Percentiles rank a stretch among this genome's conserved stretches.
Conservation (phyloP, 352 stramenopile genomes). For the Salisapilia sapeloensis region DNA sequence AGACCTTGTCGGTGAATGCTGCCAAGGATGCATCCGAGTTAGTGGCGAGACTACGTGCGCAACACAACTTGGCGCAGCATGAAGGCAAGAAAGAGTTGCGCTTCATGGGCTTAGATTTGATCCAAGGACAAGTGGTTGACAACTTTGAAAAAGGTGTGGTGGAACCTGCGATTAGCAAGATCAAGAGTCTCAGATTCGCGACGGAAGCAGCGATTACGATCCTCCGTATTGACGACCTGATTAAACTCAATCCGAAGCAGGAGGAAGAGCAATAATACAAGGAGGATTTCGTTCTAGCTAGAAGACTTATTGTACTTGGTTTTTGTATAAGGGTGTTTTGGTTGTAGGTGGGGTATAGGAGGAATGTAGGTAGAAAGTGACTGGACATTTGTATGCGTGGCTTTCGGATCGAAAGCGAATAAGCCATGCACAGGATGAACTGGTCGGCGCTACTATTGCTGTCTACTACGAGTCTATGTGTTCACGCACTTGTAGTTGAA, state of each 20-base stretch:
- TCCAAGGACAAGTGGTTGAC: slow-evolving; percentile 90
- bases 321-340: slow-evolving; percentile 1
- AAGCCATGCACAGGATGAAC: too few relatives aligned
- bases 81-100: slow-evolving; percentile 66
- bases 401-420: too few relatives aligned
- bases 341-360: not conserved
- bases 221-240: slow-evolving; percentile 98
- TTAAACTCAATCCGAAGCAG: slow-evolving; percentile 89
- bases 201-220: slow-evolving; percentile 99
- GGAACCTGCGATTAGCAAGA: slow-evolving; percentile 99
- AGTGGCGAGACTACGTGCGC: slow-evolving; percentile 90
- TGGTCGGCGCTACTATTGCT: too few relatives aligned
- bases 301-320: not conserved
- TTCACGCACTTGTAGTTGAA: too few relatives aligned
- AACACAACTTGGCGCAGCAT: slow-evolving; percentile 93
- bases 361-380: too few relatives aligned
- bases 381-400: too few relatives aligned
- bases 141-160: slow-evolving; percentile 96
- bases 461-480: too few relatives aligned
- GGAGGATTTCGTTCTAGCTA: not conserved
- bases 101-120: slow-evolving; percentile 92
- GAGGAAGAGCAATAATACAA: slow-evolving; percentile 50
- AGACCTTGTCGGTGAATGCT: slow-evolving; percentile 97
- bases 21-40: slow-evolving; percentile 98
- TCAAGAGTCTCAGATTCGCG: slow-evolving; percentile 98